Base-by-base conservation (phyloP, 305 asterid genomes). In the Solanum hybrid region DNA sequence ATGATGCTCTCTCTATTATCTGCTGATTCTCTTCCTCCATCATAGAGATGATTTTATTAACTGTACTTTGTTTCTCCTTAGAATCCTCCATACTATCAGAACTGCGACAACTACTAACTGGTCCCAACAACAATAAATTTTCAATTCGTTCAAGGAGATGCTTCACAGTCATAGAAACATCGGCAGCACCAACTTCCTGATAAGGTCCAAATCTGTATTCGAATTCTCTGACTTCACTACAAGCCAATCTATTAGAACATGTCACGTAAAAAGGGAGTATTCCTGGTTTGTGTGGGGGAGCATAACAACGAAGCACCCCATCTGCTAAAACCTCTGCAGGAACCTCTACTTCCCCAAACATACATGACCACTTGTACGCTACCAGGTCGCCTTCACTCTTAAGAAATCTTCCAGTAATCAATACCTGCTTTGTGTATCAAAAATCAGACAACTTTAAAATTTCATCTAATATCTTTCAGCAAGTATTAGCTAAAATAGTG, bases 321-420 rank as follows among this genome's bases (percentile, higher is more conserved):
- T 92, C 94, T 31, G 93, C 92, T 88, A 96, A 93, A 89, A 96
- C 94, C 88, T 95, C 95, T 35, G 98, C 98, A 56, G 95, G 95
- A 86, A 96, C 96, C 94, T 96, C 99, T 89, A 95, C 89, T 93
- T 96, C 97, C 69, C 99, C 99, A 94, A 96, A 97, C 99, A 97
- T 96, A 88, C 96, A 86, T 81, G 99, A 94, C 98, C 98, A 96
- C 92, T 93, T 91, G 91, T 91, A 94, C n/a, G 90, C 89, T 76
- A 93, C 90, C 37, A 93, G 86, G 88, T 93, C 98, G 40, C 93
- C 89, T 89, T 89, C 92, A 88, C 93, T 93, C 93, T 92, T 94
- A 60, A 97, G 95, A 91, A 96, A 97, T 79, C 85, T 90, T 89
- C 99, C 99, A 51, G 89, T 90, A 84, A 97, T 89, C 79, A 94